Evolutionary conservation across 2,329 filamentous ascomycete species (phyloP).

Genomic region (Dactylonectria macrodidyma): DNA sequence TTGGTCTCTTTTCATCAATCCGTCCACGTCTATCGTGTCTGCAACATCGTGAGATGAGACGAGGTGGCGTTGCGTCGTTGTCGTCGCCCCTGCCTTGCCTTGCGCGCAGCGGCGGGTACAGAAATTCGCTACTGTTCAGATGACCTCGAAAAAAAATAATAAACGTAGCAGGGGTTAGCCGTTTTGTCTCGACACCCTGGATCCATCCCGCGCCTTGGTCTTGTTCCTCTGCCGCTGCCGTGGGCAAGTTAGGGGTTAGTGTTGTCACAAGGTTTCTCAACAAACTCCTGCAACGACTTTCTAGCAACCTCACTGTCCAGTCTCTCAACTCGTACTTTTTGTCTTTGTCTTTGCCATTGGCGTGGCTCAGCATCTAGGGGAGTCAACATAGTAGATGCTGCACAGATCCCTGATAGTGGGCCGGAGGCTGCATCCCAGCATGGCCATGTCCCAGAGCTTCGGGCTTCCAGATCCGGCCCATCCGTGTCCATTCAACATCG

Average conservation of each 20-base stretch:
- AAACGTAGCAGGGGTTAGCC: slow-evolving; percentile 26
- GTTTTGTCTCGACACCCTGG: slow-evolving; percentile 18
- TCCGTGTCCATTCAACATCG: slow-evolving; percentile 33
- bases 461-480: slow-evolving; percentile 47
- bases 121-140: slow-evolving; percentile 42
- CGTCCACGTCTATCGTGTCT: slow-evolving; percentile 34
- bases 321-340: not conserved
- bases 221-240: slow-evolving; percentile 6
- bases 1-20: slow-evolving; percentile 14
- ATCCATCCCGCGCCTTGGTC: slow-evolving; percentile 25
- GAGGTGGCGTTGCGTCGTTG: slow-evolving; percentile 42
- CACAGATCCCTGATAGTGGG: slow-evolving; percentile 27
- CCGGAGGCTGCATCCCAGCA: slow-evolving; percentile 35
- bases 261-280: slow-evolving; percentile 1
- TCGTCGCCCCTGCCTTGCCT: slow-evolving; percentile 32
- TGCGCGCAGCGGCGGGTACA: slow-evolving; percentile 35
- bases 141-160: slow-evolving; percentile 42
- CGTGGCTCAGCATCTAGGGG: slow-evolving; percentile 29
- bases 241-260: not conserved
- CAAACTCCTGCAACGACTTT: not conserved
- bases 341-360: not conserved
- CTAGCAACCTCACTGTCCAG: not conserved
- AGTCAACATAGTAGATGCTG: slow-evolving; percentile 38
- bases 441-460: slow-evolving; percentile 42
- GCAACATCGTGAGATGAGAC: slow-evolving; percentile 38